phyloP scores from a whole-genome alignment of 306 rosid genomes.

The Lathyrus sativus region DNA sequence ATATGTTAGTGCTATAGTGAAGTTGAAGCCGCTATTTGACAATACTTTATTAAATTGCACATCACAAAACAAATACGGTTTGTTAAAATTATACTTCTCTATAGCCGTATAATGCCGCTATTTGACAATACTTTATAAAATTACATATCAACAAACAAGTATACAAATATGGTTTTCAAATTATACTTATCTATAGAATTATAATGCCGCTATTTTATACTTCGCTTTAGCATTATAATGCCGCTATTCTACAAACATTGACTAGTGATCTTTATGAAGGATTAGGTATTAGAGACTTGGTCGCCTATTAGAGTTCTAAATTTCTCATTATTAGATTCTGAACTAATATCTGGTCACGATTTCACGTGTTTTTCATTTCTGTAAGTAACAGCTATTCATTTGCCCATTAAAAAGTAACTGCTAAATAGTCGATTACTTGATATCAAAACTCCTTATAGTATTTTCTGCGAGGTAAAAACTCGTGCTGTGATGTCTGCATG shows the following conservation, averaged over 20 bases:
- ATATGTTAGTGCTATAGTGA: neutral
- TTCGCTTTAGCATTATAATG: neutral
- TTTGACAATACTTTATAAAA: neutral
- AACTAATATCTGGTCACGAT: slow-evolving; percentile 7
- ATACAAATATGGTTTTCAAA: neutral
- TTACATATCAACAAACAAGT: neutral
- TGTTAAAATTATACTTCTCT: neutral
- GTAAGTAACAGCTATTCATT: neutral
- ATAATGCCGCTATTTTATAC: neutral
- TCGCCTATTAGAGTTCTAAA: neutral
- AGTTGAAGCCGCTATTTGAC: neutral
- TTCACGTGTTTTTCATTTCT: neutral
- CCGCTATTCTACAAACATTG: neutral
- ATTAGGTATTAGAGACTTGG: neutral
- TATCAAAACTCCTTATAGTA: neutral
- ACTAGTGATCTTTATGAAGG: slow-evolving; percentile 1
- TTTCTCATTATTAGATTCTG: slow-evolving; percentile 23
- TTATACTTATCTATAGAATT: neutral
- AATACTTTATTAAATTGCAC: neutral
- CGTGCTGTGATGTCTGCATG: slow-evolving; percentile 1
- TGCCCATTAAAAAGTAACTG: neutral
- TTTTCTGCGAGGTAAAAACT: slow-evolving; percentile 16
- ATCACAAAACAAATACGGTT: neutral
- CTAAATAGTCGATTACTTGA: neutral
- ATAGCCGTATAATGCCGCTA: neutral